Evolutionary conservation across 306 rosid genomes (phyloP), one percentile per base, ranked within the genome.

Genomic region (Pachyrhizus erosus): DNA sequence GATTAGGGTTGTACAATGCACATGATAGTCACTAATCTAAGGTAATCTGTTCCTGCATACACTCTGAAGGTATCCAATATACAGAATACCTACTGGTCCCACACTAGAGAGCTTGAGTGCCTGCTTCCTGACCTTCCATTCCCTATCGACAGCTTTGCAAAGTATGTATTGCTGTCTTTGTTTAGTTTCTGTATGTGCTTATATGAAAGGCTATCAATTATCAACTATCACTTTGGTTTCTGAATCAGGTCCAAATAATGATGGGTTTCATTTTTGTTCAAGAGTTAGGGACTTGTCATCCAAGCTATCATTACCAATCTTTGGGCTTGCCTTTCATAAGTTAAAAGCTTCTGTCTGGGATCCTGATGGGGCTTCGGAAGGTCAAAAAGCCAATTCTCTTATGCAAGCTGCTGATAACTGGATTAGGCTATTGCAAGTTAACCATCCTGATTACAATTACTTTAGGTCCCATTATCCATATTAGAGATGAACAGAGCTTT

Each of bases 51-150:
- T 70, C 71, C 62, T 80, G 27, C 31, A 26, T 70, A 20, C 12
- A 42, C 40, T 42, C 13, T 86, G 61, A 76, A 93, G 97, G 97
- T 93, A 93, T 90, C 97, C 97, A 4, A 91, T 93, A 85, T 93
- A 93, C 76, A 83, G 97, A 89, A 91, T 93, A 83, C 97, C 97
- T 66, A 89, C 89, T 7, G 96, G 97, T 80, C 97, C 88, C 10
- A 93, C 97, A 7, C 84, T 91, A 61, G 83, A 93, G 87, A 91
- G 84, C 70, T 71, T 90, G 52, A 89, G 89, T 62, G 92, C 97
- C 42, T 91, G 97, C 81, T 93, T 93, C 87, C 82, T 93, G 85
- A 91, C 94, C 73, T 93, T 88, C 68, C 96, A 93, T 82, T 87
- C 87, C 62, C 57, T 89, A 45, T 88, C 96, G 20, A 88, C 92